Percentiles rank a stretch among this genome's conserved stretches.
Evolutionary conservation across 331 rosid species (phyloP).

Genomic region (Rosa hybrid): DNA sequence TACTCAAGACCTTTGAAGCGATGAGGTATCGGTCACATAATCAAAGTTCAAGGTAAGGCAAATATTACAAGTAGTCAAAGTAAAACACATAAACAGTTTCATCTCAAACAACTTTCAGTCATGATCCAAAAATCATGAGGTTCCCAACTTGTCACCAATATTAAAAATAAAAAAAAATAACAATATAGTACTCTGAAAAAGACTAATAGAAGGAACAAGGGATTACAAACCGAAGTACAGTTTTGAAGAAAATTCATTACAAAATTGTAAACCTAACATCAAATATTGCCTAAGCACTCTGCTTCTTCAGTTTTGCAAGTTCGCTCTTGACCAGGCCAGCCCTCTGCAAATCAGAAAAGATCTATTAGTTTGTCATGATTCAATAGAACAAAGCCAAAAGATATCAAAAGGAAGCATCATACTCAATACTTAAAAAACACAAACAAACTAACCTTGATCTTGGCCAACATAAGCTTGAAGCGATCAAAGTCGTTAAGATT

Average conservation of each 20-base stretch:
- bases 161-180: neutral
- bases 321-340: slow-evolving; percentile 69
- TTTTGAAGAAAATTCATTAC: slow-evolving; percentile 24
- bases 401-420: no score
- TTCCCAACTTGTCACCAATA: neutral
- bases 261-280: slow-evolving; percentile 37
- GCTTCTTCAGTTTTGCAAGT: slow-evolving; percentile 58
- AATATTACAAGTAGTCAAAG: neutral
- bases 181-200: neutral
- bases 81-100: neutral
- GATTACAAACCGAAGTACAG: slow-evolving; percentile 9
- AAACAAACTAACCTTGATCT: no score
- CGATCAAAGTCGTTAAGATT: no score
- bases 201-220: neutral
- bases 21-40: neutral
- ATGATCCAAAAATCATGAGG: neutral
- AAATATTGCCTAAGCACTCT: slow-evolving; percentile 36
- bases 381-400: no score
- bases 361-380: neutral
- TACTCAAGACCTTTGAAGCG: neutral
- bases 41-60: neutral
- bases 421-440: no score
- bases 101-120: neutral
- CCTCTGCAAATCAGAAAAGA: slow-evolving; percentile 43
- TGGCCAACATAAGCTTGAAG: no score